Percentiles rank a stretch among this genome's conserved stretches.
phyloP scores from a whole-genome alignment of 495 filamentous ascomycete genomes.

The Bryoglossum gracile region DNA sequence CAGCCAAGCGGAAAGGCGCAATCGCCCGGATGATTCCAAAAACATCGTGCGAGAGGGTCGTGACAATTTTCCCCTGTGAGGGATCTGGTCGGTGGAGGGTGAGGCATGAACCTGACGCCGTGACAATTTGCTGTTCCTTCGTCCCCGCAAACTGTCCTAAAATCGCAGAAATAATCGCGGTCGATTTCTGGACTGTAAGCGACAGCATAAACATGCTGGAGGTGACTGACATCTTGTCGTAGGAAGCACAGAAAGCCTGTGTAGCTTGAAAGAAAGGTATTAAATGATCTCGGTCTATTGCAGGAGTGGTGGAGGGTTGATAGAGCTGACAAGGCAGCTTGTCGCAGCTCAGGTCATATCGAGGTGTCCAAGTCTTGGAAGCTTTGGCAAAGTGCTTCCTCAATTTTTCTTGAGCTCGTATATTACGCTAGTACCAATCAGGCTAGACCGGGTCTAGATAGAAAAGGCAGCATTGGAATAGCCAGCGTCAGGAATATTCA shows the following conservation, averaged over 20 bases:
- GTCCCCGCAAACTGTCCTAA: constrained; percentile 90
- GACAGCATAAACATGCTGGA: constrained; percentile 98
- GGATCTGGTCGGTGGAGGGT: constrained; percentile 83
- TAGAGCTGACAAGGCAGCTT: constrained; percentile 18
- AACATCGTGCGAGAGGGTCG: constrained; percentile 81
- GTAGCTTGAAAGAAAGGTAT: constrained; percentile 28
- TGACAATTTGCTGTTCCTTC: constrained; percentile 94
- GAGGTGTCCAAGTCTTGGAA: constrained; percentile 3
- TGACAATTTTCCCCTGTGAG: constrained; percentile 73
- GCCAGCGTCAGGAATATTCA: no score
- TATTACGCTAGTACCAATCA: neutral
- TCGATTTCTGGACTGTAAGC: constrained; percentile 85
- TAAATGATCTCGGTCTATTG: neutral
- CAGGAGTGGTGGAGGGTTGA: neutral
- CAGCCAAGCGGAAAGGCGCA: constrained; percentile 82
- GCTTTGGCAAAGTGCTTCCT: neutral
- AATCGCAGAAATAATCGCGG: constrained; percentile 81
- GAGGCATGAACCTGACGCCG: constrained; percentile 82
- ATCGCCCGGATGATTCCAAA: constrained; percentile 91
- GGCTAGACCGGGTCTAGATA: no score
- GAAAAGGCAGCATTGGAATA: no score
- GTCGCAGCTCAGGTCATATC: constrained; percentile 20
- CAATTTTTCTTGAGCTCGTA: neutral
- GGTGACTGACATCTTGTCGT: constrained; percentile 81
- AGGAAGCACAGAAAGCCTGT: constrained; percentile 46